Conservation (phyloP, 2,329 filamentous ascomycete genomes). For the Aspergillus chevalieri region DNA sequence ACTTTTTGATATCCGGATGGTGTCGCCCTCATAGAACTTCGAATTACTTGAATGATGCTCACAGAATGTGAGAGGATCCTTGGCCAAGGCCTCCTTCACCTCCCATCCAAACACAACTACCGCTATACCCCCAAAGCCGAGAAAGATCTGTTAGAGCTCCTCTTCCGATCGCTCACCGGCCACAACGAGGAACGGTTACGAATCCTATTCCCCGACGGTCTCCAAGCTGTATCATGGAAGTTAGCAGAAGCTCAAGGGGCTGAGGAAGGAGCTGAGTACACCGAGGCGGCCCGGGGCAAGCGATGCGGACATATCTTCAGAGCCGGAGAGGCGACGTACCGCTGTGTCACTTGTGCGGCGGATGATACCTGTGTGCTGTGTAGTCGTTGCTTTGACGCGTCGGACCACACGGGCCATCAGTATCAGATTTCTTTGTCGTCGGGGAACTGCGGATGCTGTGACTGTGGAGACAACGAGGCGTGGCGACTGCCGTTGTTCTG, state of each 20-base stretch:
- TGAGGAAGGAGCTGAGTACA: constrained; percentile 92
- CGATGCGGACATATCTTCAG: constrained; percentile 98
- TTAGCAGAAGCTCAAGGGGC: constrained; percentile 83
- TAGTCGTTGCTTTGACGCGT: constrained; percentile 88
- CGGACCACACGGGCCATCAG: constrained; percentile 88
- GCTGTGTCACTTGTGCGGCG: constrained; percentile 86
- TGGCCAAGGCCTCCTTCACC: constrained; percentile 71
- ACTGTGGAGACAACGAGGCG: constrained; percentile 92
- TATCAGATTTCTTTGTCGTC: constrained; percentile 82
- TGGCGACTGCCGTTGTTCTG: constrained; percentile 80
- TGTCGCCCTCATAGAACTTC: constrained; percentile 11
- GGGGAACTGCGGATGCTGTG: constrained; percentile 92
- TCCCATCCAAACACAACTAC: constrained; percentile 67
- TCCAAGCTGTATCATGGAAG: constrained; percentile 61
- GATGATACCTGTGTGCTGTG: constrained; percentile 96
- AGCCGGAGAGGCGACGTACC: constrained; percentile 84
- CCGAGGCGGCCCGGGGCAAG: constrained; percentile 81
- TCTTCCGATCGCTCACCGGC: constrained; percentile 82
- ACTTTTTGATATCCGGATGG: constrained; percentile 20
- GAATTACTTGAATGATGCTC: constrained; percentile 35
- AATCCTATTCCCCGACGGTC: constrained; percentile 75
- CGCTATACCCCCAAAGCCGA: constrained; percentile 68
- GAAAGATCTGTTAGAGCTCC: constrained; percentile 64
- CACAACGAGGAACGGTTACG: constrained; percentile 67
- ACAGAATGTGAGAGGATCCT: constrained; percentile 67